Evolutionary conservation across 345 rosid genomes (phyloP), one percentile per base, ranked within the genome.

Genomic region (Salix purpurea): DNA sequence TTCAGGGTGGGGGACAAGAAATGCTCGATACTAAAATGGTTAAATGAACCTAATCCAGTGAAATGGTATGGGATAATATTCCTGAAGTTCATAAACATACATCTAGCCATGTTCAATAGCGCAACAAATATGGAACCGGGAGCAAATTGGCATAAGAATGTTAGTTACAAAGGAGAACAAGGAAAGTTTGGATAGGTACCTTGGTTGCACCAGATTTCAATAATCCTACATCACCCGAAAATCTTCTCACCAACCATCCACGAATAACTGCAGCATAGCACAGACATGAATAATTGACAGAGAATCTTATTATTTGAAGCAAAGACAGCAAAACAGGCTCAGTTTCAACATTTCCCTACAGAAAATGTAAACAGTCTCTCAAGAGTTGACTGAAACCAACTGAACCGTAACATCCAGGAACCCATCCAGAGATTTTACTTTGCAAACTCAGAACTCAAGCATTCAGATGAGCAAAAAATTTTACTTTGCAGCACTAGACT

Each of bases 211-310:
- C 90, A 76, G 92, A 84, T 73, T 80, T 85, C 80, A 91, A 64
- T 75, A 90, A 87, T 76, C 92, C 89, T 69, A 87, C 73, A 79
- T 93, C 87, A 71, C 94, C 97, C 1, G 99, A 91, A 85, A 94
- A 96, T 86, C 92, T 88, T 89, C 99, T 88, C 73, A 92, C 97
- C 88, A 92, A 83, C 92, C 95, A 93, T 74, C 99, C 99, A 70
- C 99, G 99, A 80, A 93, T 88, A 67, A 67, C 99, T 96, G 87
- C 84, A 86, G 72, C 28, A 77, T 56, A 70, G 18, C 4, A 54
- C 30, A 60, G 42, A 66, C 54, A 65, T 32, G 19, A 68, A 76
- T 52, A 60, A 56, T 21, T 1, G 13, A 14, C 40, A 30, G 7
- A 39, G 34, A 42, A 74, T 42, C 18, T 64, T 19, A 6, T 64